A percentile compares a stretch with the other conserved stretches of the same genome.
Conservation (phyloP, 2,329 filamentous ascomycete genomes). For the Neocatenulostroma microsporum region DNA sequence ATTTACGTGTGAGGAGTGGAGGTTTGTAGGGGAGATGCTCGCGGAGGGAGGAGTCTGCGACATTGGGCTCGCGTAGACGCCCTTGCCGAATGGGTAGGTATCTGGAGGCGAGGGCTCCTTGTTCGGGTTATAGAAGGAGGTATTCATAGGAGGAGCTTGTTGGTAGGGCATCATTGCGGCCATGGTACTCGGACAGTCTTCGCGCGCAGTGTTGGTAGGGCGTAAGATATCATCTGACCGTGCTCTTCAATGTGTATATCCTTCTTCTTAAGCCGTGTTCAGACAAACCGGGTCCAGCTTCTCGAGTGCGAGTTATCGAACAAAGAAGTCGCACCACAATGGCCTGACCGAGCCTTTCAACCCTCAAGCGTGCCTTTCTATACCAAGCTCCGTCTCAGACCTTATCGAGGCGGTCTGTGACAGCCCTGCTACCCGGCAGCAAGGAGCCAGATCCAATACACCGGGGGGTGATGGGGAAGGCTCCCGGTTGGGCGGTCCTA, state of each 20-base stretch:
- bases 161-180: constrained; percentile 18
- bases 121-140: constrained; percentile 16
- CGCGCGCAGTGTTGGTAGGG: constrained; percentile 2
- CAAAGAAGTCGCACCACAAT: too few relatives aligned
- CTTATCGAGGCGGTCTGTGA: constrained; percentile 23
- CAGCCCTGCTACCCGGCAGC: constrained; percentile 17
- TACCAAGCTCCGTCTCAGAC: neutral
- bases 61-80: constrained; percentile 10
- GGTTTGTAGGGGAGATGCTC: constrained; percentile 45
- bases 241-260: too few relatives aligned
- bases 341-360: too few relatives aligned
- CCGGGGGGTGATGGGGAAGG: constrained; percentile 7
- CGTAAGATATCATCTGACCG: constrained; percentile 8
- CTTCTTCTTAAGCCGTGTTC: too few relatives aligned
- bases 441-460: constrained; percentile 16
- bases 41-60: constrained; percentile 40
- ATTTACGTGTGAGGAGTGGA: constrained; percentile 15
- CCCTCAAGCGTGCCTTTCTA: too few relatives aligned
- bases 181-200: constrained; percentile 21
- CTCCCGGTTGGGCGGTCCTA: constrained; percentile 5
- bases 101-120: constrained; percentile 24
- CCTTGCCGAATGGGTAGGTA: constrained; percentile 14
- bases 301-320: too few relatives aligned
- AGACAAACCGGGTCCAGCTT: too few relatives aligned
- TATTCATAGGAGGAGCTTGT: constrained; percentile 15